Evolutionary conservation across 768 basidiomycete species (phyloP), one percentile per base, ranked within the genome.

Genomic region (Rhizopogon salebrosus): DNA sequence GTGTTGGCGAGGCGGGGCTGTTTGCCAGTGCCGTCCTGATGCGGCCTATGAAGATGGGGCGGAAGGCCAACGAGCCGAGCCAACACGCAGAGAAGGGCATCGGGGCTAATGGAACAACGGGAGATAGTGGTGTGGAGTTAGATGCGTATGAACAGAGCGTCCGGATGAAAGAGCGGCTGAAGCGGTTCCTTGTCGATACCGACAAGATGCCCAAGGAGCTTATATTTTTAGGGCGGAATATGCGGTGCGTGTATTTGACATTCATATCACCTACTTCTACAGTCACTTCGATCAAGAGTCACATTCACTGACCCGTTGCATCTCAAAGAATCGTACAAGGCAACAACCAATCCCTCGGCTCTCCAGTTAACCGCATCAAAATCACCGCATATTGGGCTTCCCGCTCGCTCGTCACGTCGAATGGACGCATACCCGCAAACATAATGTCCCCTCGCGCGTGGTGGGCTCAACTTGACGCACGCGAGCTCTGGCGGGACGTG

Each of bases 331-430:
- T 51, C 14, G 29, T 48, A 11, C 50, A 66, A 85, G 78, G 86
- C 16, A 92, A 92, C 67, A 92, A 92, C 60, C 89, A 93, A 66
- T 72, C 79, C 2, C 80, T 95, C 35, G 88, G 89, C 13, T 89
- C 89, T 3, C 92, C 92, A 0, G 88, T 92, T 0, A 94, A 95
- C 63, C 82, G 92, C 18, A 85, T 97, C 70, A 93, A 92, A 67
- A 88, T 95, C 50, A 91, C 88, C 0, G 92, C 89, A 0, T 81
- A 80, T 64, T 91, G 84, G 80, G 93, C 91, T 24, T 85, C 89
- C 4, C 75, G 77, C 22, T 85, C 87, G 4, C 75, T 88, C 5
- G 69, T 75, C 9, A 69, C 71, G n/a, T 69, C 74, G 26, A 59
- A 72, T 14, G 60, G 75, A 54, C 73, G 82, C 29, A 57, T 74